Evolutionary conservation across 306 rosid species (phyloP), one percentile per base, ranked within the genome.

Genomic region (Pyrus communis): DNA sequence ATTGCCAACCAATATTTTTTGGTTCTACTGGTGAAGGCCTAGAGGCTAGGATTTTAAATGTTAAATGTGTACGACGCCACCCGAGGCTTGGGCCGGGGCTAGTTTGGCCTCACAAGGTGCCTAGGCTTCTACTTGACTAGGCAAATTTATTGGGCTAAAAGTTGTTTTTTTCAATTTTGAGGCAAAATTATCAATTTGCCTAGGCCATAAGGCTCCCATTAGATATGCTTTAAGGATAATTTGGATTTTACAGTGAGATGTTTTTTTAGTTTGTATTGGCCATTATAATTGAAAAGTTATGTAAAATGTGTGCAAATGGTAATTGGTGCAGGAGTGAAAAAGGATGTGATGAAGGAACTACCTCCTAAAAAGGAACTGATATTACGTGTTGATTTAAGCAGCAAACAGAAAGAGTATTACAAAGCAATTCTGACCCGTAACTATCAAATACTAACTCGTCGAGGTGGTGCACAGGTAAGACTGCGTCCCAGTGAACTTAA

Each of bases 321-420:
- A 30, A 22, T 87, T 79, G 75, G 76, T 85, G 74, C 91, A 95
- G 99, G 99, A 86, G 97, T 96, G 84, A 96, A 96, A 84, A 96
- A 92, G 84, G 99, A 96, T 82, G 99, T 96, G 79, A 91, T 96
- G 99, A 96, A 96, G 89, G 99, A 96, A 43, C 78, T 96, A 55
- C 99, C 99, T 80, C 99, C 99, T 51, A 96, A 96, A 80, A 96
- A 89, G 87, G 99, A 96, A 76, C 99, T 96, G 69, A 96, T 96
- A 82, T 79, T 96, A 79, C 96, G 99, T 57, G 86, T 96, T 68
- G 99, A 96, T 61, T 78, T 96, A 82, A 96, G 98, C 82, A 88
- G 87, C 89, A 91, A 92, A 80, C 99, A 96, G 84, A 96, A 96
- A 79, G 99, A 96, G 82, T 96, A 92, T 80, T 92, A 96, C 81